Conservation (phyloP, 1,284 basidiomycete genomes). For the Ganoderma lucidum region DNA sequence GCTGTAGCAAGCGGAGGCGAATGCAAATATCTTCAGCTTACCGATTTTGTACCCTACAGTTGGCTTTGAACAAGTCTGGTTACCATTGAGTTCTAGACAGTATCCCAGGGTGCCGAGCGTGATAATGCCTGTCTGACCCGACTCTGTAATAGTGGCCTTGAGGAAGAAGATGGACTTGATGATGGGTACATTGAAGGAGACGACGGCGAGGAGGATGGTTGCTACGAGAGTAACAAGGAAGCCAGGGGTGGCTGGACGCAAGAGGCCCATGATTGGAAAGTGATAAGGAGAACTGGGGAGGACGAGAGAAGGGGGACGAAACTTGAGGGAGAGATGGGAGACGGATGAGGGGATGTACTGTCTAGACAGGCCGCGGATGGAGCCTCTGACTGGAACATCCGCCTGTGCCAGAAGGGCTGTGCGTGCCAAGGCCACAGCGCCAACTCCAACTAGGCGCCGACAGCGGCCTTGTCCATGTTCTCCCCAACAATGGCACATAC, state of each 20-base stretch:
- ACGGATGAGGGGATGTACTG: neutral
- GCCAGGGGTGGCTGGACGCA: conserved; percentile 86
- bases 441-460: neutral
- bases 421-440: neutral
- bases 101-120: conserved; percentile 90
- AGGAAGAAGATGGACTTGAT: conserved; percentile 89
- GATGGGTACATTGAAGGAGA: conserved; percentile 87
- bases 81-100: conserved; percentile 65
- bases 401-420: neutral
- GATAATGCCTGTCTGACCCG: conserved; percentile 64
- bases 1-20: conserved; percentile 17
- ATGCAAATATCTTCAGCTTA: conserved; percentile 50
- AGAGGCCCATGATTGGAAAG: conserved; percentile 54
- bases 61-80: conserved; percentile 78
- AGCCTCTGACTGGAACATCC: neutral
- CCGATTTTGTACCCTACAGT: conserved; percentile 86
- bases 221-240: conserved; percentile 81
- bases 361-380: neutral
- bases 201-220: conserved; percentile 78
- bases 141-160: conserved; percentile 67
- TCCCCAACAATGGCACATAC: neutral
- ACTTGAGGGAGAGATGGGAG: conserved; percentile 12
- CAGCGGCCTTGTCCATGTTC: neutral
- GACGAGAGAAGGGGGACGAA: conserved; percentile 13
- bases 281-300: conserved; percentile 6